Percentiles rank a stretch among this genome's conserved stretches.
phyloP scores from a whole-genome alignment of 169 alveolate species.

The Eimeria praecox region DNA sequence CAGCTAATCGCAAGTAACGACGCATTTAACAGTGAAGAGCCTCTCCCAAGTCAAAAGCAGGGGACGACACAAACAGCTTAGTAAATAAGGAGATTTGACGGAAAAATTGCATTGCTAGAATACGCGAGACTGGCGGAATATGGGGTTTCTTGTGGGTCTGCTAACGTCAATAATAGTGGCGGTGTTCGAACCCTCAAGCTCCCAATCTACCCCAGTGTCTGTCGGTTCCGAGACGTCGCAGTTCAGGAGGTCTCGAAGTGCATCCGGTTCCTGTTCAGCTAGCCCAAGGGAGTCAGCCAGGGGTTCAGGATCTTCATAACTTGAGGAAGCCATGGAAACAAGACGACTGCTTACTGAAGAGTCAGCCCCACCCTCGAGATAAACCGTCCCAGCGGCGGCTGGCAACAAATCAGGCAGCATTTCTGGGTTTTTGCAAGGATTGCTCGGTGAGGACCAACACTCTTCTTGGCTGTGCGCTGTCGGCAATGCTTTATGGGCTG shows the following conservation, averaged over 20 bases:
- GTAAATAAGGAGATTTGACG: neutral
- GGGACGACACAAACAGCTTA: neutral
- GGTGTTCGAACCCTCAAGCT: constrained; percentile 34
- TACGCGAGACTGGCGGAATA: neutral
- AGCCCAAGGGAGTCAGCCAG: neutral
- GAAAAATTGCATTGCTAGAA: constrained; percentile 5
- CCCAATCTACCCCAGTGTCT: constrained; percentile 67
- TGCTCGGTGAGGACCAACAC: neutral
- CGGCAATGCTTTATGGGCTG: neutral
- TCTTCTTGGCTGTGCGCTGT: neutral
- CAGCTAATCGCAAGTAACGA: neutral
- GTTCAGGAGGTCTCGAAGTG: constrained; percentile 69
- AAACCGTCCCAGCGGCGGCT: constrained; percentile 14
- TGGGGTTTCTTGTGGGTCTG: constrained; percentile 63
- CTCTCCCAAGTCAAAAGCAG: neutral
- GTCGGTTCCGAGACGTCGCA: constrained; percentile 39
- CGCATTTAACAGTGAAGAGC: neutral
- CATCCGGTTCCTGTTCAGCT: constrained; percentile 52
- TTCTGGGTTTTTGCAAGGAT: neutral
- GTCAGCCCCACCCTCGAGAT: constrained; percentile 51
- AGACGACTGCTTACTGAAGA: constrained; percentile 54
- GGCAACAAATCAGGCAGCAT: neutral
- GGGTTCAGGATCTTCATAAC: constrained; percentile 52
- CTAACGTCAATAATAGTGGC: constrained; percentile 64
- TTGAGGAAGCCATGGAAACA: constrained; percentile 69